Evolutionary conservation across 371 early-diverging fungal genomes (phyloP).

Genomic region (Blakeslea trispora): DNA sequence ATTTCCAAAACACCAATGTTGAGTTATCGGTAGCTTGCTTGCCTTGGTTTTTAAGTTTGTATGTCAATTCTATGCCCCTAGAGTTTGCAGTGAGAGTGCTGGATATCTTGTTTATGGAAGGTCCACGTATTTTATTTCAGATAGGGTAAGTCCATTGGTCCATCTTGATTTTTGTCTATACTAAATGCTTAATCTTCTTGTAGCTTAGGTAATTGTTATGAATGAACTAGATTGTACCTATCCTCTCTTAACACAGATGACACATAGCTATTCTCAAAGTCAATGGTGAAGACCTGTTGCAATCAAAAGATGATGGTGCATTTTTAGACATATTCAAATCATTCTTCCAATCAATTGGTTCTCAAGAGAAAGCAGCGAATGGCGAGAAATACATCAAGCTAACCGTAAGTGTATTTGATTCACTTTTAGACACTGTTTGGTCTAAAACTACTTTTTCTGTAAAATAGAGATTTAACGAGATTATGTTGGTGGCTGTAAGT

Average conservation of each 20-base stretch:
- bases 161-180: neutral
- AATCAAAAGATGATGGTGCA: conserved; percentile 88
- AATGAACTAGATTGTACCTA: neutral
- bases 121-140: conserved; percentile 91
- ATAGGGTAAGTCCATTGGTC: conserved; percentile 62
- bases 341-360: conserved; percentile 74
- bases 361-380: conserved; percentile 60
- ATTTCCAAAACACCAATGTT: conserved; percentile 85
- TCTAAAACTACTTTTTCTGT: neutral
- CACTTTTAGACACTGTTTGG: neutral
- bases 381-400: conserved; percentile 52
- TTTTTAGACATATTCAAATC: conserved; percentile 80
- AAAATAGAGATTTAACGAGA: conserved; percentile 78
- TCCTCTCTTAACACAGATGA: neutral
- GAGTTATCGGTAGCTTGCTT: conserved; percentile 93
- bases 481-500: conserved; percentile 79
- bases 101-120: conserved; percentile 95
- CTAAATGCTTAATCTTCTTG: neutral
- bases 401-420: conserved; percentile 39
- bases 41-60: conserved; percentile 96
- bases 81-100: conserved; percentile 85
- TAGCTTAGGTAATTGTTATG: neutral
- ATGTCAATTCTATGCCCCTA: conserved; percentile 92
- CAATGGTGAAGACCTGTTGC: conserved; percentile 85
- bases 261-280: conserved; percentile 83